A percentile compares a stretch with the other conserved stretches of the same genome.
These are phyloP conservation scores for Leptographium radiaticola DNA, from an alignment of 2,329 filamentous ascomycete genomes.

Conservation along the genomic window DNA sequence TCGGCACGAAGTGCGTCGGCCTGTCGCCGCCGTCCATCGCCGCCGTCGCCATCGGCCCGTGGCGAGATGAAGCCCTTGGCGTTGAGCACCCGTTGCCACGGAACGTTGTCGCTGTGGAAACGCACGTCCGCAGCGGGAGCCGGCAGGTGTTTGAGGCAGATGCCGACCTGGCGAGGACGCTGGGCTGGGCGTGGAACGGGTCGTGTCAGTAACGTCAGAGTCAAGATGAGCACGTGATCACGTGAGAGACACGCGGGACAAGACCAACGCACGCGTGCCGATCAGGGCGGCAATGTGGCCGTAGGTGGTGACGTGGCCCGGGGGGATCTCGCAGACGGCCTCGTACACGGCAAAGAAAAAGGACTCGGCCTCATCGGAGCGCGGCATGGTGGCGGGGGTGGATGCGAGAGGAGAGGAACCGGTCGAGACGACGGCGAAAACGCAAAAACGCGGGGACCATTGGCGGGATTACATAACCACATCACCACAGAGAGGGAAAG, in stretches of 20 bases:
- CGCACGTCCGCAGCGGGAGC: constrained; percentile 26
- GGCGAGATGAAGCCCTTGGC: constrained; percentile 76
- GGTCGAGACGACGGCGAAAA: too few relatives aligned
- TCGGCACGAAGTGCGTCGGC: constrained; percentile 36
- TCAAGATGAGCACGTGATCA: too few relatives aligned
- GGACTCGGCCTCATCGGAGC: constrained; percentile 59
- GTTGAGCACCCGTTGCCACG: constrained; percentile 92
- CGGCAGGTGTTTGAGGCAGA: constrained; percentile 75
- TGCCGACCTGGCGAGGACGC: constrained; percentile 71
- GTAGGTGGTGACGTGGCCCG: constrained; percentile 76
- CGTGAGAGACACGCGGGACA: neutral
- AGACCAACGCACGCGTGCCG: constrained; percentile 46
- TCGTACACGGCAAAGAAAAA: constrained; percentile 70
- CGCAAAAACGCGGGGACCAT: too few relatives aligned
- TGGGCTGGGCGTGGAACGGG: constrained; percentile 41
- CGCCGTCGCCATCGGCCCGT: constrained; percentile 24
- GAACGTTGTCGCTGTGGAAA: constrained; percentile 69
- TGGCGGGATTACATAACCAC: too few relatives aligned
- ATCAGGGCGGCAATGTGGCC: constrained; percentile 64
- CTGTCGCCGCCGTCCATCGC: constrained; percentile 25
- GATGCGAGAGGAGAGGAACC: too few relatives aligned
- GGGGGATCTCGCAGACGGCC: constrained; percentile 74
- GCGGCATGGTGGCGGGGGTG: constrained; percentile 49
- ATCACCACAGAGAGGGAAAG: too few relatives aligned
- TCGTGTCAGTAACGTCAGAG: neutral